A percentile compares a stretch with the other conserved stretches of the same genome.
Evolutionary conservation across 2,329 filamentous ascomycete genomes (phyloP).

Genomic region (Apiospora marii): DNA sequence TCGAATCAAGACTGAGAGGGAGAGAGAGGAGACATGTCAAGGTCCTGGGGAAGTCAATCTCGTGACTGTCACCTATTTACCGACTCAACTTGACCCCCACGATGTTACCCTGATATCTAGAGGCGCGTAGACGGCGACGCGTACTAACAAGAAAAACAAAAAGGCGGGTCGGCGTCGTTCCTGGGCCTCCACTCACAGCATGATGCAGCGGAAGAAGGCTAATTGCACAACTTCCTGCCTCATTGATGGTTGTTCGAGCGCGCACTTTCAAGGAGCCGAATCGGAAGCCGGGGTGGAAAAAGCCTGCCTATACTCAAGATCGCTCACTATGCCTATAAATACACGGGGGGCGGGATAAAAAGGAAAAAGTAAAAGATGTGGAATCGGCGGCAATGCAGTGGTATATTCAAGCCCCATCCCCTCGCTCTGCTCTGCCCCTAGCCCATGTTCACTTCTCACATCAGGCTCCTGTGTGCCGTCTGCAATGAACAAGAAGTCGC

Average conservation of each 20-base stretch:
- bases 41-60: not conserved
- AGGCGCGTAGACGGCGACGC: not conserved
- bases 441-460: not conserved
- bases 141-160: not conserved
- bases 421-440: not conserved
- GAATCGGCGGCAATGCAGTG: not conserved
- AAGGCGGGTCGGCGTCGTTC: not conserved
- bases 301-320: not conserved
- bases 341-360: not conserved
- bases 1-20: not conserved
- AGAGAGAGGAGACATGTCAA: not conserved
- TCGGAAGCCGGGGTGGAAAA: not conserved
- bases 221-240: not conserved
- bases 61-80: not conserved
- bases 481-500: not conserved
- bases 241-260: not conserved
- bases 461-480: not conserved
- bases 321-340: constrained; percentile 16
- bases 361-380: not conserved
- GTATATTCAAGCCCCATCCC: constrained; percentile 4
- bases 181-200: not conserved
- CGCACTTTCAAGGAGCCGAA: not conserved
- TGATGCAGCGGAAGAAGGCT: not conserved
- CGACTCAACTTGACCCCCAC: not conserved
- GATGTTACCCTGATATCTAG: not conserved